Evolutionary conservation across 345 rosid genomes (phyloP).

Genomic region (Raphanus raphanistrum): DNA sequence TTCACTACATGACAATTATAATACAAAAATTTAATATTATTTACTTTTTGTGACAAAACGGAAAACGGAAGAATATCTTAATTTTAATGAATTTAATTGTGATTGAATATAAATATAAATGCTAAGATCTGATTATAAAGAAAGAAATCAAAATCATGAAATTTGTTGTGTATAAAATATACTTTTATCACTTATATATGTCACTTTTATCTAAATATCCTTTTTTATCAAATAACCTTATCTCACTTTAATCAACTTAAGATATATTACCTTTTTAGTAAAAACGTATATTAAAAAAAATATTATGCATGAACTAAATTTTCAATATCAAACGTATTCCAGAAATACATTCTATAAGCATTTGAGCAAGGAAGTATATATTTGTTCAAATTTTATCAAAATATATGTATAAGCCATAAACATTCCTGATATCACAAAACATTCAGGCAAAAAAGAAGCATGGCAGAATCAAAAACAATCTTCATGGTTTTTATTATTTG

Average conservation of each 20-base stretch:
- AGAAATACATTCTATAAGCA: slow-evolving; percentile 6
- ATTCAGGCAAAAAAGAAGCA: neutral
- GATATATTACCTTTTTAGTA: neutral
- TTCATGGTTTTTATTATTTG: neutral
- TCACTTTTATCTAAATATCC: neutral
- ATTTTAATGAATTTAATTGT: neutral
- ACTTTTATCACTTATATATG: neutral
- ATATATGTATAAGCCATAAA: neutral
- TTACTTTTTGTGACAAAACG: neutral
- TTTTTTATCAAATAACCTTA: neutral
- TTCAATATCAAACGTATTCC: neutral
- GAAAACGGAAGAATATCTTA: neutral
- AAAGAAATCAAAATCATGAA: neutral
- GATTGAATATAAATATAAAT: neutral
- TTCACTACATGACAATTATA: neutral
- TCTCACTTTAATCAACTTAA: neutral
- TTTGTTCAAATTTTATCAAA: neutral
- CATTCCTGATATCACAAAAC: neutral
- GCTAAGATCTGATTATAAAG: neutral
- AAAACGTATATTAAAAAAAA: neutral
- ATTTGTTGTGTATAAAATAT: neutral
- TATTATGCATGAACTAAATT: slow-evolving; percentile 1
- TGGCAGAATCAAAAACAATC: neutral
- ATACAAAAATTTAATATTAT: neutral
- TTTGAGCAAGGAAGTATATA: neutral